Conservation (phyloP, 192 early-diverging fungal species). For the Gaertneriomyces semiglobifer region DNA sequence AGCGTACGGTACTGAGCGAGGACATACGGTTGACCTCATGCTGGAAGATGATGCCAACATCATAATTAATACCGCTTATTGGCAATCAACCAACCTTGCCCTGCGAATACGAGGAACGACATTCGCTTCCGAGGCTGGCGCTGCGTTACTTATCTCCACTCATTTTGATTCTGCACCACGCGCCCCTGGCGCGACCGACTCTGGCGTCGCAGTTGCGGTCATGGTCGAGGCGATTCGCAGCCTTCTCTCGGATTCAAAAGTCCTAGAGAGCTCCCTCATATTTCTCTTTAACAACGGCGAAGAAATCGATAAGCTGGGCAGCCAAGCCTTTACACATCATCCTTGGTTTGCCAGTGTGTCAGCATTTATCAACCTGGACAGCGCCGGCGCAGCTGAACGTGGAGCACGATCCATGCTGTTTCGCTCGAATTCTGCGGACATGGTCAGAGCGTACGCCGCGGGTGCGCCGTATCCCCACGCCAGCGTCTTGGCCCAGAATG, state of each 20-base stretch:
- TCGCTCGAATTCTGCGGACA: conserved; percentile 36
- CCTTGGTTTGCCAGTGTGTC: conserved; percentile 38
- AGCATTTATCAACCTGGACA: conserved; percentile 47
- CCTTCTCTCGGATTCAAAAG: neutral
- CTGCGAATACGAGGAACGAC: conserved; percentile 20
- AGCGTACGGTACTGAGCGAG: neutral
- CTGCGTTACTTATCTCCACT: conserved; percentile 39
- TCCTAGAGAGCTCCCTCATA: conserved; percentile 30
- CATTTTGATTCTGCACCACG: conserved; percentile 46
- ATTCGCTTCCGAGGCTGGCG: neutral
- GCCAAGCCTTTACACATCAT: conserved; percentile 36
- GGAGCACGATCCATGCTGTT: conserved; percentile 34
- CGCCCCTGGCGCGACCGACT: conserved; percentile 45
- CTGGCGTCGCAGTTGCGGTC: conserved; percentile 39
- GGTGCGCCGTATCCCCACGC: conserved; percentile 43
- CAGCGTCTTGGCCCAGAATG: conserved; percentile 41
- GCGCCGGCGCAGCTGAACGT: conserved; percentile 29
- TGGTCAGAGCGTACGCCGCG: conserved; percentile 28
- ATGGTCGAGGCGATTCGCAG: conserved; percentile 38
- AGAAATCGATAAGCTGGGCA: conserved; percentile 43
- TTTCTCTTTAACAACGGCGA: conserved; percentile 51
- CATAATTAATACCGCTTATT: conserved; percentile 10
- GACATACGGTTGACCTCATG: neutral
- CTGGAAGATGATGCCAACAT: conserved; percentile 21
- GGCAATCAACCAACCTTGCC: conserved; percentile 38